Evolutionary conservation across 345 rosid species (phyloP), one percentile per base, ranked within the genome.

Genomic region (Mallotus nudiflorus): DNA sequence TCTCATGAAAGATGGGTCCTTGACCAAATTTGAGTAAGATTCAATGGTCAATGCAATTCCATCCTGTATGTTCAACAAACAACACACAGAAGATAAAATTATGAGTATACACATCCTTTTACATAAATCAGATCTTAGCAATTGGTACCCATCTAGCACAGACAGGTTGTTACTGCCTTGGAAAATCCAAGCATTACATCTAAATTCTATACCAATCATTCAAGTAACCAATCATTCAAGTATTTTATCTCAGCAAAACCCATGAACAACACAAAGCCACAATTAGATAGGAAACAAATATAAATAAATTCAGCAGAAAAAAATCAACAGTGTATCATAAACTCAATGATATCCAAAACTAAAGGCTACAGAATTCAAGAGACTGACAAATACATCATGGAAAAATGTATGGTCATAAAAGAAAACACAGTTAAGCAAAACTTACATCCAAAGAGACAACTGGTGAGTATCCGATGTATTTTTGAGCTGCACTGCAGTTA

Each of bases 401-500:
- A 60, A 71, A 50, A 22, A 74, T 11, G 39, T 55, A 25, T 54
- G 18, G 15, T 27, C 18, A 39, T 14, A 15, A 68, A 49, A 62
- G 29, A 57, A 2, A 56, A 22, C 55, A 65, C 31, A 61, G 5
- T 22, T 65, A 53, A 65, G 52, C 29, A 65, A 40, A 39, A 78
- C 91, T 81, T 83, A 91, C 98, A 69, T 84, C 86, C 71, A 84
- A 77, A 73, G 95, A 67, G 68, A 90, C 81, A 71, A 82, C 69
- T 31, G 97, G 96, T 48, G 85, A 77, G 77, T 91, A 94, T 66
- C 91, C 96, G 68, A 90, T 77, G 79, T 84, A 83, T 75, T 82
- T 88, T 69, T 68, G 80, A 57, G 98, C 96, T 56, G 92, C 91
- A 81, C 74, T 78, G 86, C 95, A 86, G 76, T 87, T 88, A 74